Evolutionary conservation across 1,139 yeast genomes (phyloP), one percentile per base, ranked within the genome.

Genomic region (Saccharomyces hybrid): DNA sequence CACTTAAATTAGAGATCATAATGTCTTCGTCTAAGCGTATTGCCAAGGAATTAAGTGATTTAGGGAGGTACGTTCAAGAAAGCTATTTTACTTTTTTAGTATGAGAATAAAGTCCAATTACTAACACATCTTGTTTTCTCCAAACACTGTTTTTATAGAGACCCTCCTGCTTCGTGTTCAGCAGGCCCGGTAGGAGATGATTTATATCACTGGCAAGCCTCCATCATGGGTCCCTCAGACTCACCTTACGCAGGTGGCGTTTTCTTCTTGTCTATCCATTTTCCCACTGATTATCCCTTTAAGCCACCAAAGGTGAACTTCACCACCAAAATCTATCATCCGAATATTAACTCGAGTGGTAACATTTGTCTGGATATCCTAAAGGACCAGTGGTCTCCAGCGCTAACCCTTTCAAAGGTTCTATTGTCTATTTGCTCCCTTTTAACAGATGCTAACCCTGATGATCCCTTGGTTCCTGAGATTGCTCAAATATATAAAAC

Each of bases 121-220:
- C 32, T 30, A 30, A 30, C 32, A 11, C 8, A 5, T 3, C 6
- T 4, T 30, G 23, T 11, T 9, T 9, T 30, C 23, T 11, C 3
- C 11, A 9, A 30, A 44, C n/a, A 5, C 13, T 4, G 23, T 5
- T 14, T 38, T 28, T 23, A 5, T 25, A 20, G 28, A 14, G 44
- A 27, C 73, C 99, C 99, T 61, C 99, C 99, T 68, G 88, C 98
- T 58, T 90, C 97, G 51, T 93, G 99, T 75, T 90, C 97, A 44
- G 99, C 99, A 9, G 99, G 99, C 51, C 99, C 99, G 66, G 95
- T 89, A 52, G 97, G 97, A 54, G 98, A 93, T 68, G 96, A 88
- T 71, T 78, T 88, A 71, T 89, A 85, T 77, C 96, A 88, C 78
- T 88, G 97, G 97, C 96, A 89, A 75, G 97, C 97, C 51, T 88